Percentiles rank a stretch among this genome's conserved stretches.
These are phyloP conservation scores for Clarireedia monteithiana DNA, from an alignment of 2,329 filamentous ascomycete genomes.

Conservation along the genomic window DNA sequence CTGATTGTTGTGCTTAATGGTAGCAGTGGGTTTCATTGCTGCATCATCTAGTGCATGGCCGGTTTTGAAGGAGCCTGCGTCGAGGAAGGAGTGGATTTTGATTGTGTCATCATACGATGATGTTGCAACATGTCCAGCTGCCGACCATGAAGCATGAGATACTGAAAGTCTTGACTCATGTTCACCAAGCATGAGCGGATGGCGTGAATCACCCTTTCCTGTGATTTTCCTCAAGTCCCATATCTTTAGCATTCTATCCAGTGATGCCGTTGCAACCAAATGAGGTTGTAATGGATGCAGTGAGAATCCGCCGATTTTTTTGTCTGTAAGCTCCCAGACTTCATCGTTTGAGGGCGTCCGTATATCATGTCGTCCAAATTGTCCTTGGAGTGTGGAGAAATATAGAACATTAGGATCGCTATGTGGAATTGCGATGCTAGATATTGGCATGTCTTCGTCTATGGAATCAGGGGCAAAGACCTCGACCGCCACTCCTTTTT, in stretches of 20 bases:
- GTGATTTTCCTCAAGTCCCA: conserved; percentile 85
- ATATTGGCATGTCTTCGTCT: conserved; percentile 69
- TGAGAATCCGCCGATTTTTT: conserved; percentile 93
- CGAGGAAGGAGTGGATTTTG: conserved; percentile 78
- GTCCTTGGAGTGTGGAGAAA: conserved; percentile 80
- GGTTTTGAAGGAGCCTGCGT: conserved; percentile 49
- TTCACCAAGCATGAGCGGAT: conserved; percentile 68
- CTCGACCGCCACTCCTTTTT: conserved; percentile 71
- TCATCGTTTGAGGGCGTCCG: conserved; percentile 53
- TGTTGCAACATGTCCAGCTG: conserved; percentile 78
- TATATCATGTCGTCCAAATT: conserved; percentile 73
- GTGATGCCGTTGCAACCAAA: conserved; percentile 77
- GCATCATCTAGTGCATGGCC: conserved; percentile 50
- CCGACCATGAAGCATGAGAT: conserved; percentile 86
- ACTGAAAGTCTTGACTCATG: conserved; percentile 80
- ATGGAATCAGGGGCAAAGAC: conserved; percentile 68
- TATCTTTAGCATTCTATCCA: conserved; percentile 82
- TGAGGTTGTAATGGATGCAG: conserved; percentile 74
- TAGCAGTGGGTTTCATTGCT: conserved; percentile 60
- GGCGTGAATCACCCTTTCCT: conserved; percentile 49
- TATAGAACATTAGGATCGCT: conserved; percentile 67
- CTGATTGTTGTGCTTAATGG: conserved; percentile 86
- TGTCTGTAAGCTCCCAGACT: conserved; percentile 71
- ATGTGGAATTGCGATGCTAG: conserved; percentile 70
- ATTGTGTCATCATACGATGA: conserved; percentile 92